phyloP scores from a whole-genome alignment of 306 rosid species.

The Gillenia trifoliata region DNA sequence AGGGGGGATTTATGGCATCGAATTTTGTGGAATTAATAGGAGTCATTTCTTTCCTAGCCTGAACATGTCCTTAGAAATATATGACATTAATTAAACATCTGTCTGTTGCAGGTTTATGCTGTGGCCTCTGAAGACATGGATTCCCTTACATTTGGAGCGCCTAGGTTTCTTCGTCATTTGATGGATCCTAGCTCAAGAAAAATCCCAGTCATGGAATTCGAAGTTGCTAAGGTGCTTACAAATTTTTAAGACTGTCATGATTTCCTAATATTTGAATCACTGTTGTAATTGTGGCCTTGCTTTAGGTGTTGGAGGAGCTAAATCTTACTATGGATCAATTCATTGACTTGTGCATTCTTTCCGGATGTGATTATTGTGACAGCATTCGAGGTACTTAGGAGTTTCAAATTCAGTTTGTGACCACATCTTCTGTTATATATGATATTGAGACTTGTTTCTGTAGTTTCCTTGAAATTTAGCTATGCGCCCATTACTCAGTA shows the following conservation, averaged over 20 bases:
- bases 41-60: not conserved
- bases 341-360: constrained; percentile 93
- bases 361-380: constrained; percentile 94
- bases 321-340: constrained; percentile 86
- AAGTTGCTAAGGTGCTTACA: constrained; percentile 66
- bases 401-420: not conserved
- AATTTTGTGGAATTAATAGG: not conserved
- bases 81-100: not conserved
- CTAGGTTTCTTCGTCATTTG: constrained; percentile 88
- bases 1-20: not conserved
- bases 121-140: constrained; percentile 99
- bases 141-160: constrained; percentile 92
- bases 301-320: constrained; percentile 86
- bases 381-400: constrained; percentile 72
- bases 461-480: constrained; percentile 12
- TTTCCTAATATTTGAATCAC: constrained; percentile 12
- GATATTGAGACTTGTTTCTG: not conserved
- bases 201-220: constrained; percentile 96
- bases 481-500: constrained; percentile 11
- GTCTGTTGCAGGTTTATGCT: constrained; percentile 64
- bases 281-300: constrained; percentile 22
- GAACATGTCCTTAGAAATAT: not conserved
- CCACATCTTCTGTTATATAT: not conserved
- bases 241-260: constrained; percentile 4
- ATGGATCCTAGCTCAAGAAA: constrained; percentile 99